Evolutionary conservation across 176 grass and related monocot species (phyloP).

Genomic region (Oryza brachyantha): DNA sequence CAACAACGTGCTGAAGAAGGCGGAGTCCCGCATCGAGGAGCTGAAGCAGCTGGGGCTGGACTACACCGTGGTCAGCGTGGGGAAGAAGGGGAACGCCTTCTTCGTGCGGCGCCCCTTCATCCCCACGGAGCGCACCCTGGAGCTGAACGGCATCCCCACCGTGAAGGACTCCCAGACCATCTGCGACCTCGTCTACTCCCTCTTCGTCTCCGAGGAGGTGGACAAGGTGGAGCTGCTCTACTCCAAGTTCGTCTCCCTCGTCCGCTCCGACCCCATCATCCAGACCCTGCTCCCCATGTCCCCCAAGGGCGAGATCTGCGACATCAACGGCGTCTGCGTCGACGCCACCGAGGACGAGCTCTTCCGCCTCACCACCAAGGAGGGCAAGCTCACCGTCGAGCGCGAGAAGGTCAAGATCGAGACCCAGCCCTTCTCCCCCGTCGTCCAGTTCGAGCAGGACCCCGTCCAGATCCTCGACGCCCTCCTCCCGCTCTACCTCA

Average conservation of each 20-base stretch:
- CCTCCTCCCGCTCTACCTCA: slow-evolving; percentile 85
- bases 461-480: slow-evolving; percentile 89
- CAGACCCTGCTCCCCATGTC: slow-evolving; percentile 88
- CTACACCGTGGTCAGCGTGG: slow-evolving; percentile 74
- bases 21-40: slow-evolving; percentile 59
- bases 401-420: slow-evolving; percentile 72
- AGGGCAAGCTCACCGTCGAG: slow-evolving; percentile 77
- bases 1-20: slow-evolving; percentile 88
- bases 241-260: slow-evolving; percentile 76
- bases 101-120: slow-evolving; percentile 65
- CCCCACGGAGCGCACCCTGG: slow-evolving; percentile 59
- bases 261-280: slow-evolving; percentile 84
- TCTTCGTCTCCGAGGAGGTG: slow-evolving; percentile 83
- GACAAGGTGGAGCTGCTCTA: slow-evolving; percentile 96
- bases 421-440: slow-evolving; percentile 61
- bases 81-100: slow-evolving; percentile 80
- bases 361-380: slow-evolving; percentile 89
- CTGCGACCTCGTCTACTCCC: slow-evolving; percentile 80
- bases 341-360: slow-evolving; percentile 83
- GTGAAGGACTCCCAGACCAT: slow-evolving; percentile 82
- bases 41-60: slow-evolving; percentile 57
- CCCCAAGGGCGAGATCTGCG: slow-evolving; percentile 86
- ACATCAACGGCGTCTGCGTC: slow-evolving; percentile 72
- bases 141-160: slow-evolving; percentile 59
- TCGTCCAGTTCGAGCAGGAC: slow-evolving; percentile 93